These are phyloP conservation scores for Nannizzia gypsea DNA, from an alignment of 2,329 filamentous ascomycete species.

Conservation along the genomic window DNA sequence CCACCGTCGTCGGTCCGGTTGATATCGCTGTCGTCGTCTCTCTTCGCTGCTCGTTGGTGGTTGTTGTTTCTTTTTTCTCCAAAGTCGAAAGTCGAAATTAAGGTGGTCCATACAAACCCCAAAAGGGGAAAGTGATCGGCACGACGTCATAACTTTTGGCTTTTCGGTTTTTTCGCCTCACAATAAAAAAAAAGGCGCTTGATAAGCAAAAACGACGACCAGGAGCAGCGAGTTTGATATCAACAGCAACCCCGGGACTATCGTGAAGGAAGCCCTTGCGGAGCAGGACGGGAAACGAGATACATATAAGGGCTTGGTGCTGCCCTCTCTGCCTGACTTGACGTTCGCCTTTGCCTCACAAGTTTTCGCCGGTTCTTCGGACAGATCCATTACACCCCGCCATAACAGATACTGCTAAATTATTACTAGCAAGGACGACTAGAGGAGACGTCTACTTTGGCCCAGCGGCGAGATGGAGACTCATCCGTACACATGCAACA, in stretches of 20 bases:
- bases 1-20: background rate
- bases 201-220: background rate
- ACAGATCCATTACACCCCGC: background rate
- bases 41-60: background rate
- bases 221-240: background rate
- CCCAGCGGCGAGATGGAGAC: slow-evolving; percentile 30
- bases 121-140: background rate
- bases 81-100: background rate
- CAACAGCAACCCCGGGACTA: background rate
- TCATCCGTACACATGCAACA: slow-evolving; percentile 96
- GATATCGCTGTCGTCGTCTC: background rate
- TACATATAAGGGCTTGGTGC: background rate
- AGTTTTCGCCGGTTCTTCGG: background rate
- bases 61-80: background rate
- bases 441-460: background rate
- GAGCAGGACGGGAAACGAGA: background rate
- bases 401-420: background rate
- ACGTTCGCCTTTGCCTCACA: background rate
- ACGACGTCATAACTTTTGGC: background rate
- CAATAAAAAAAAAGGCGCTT: background rate
- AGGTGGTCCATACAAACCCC: background rate
- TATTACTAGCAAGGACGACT: background rate
- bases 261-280: background rate
- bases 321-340: background rate
- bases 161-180: background rate